Base-by-base conservation (phyloP, 139 green algal species). In the Volvox reticuliferus region DNA sequence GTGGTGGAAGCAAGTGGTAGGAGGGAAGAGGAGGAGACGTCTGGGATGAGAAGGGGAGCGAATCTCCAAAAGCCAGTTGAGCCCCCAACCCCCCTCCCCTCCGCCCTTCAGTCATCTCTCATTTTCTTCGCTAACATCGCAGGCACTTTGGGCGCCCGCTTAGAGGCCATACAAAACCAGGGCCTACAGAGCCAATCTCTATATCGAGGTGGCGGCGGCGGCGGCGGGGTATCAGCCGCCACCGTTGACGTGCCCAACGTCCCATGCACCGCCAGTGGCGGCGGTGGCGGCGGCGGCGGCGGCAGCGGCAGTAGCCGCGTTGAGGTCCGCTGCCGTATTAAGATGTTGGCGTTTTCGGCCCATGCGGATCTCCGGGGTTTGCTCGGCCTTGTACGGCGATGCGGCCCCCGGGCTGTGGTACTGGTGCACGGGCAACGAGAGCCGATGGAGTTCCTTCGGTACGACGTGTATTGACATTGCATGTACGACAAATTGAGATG, bases 361-460 rank as follows among this genome's bases (percentile, higher is more conserved):
- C 96, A 98, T 88, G 93, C 96, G 0, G 96, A 98, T 87, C 93
- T 94, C 20, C 94, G 94, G 33, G 96, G 96, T 32, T 96, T 98
- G 79, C 32, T 97, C 67, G 88, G 95, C 71, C 90, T 98, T 65
- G 87, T 97, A 26, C 89, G 88, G 1, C 90, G 95, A 32, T 89
- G 88, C 50, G 50, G 79, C 2, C 96, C 96, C 20, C 80, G 90
- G 22, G 82, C 92, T 50, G 96, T 97, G 24, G 88, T 97, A 91
- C 94, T 98, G 32, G 96, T 98, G 63, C 96, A 98, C 78, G 96
- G 96, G 0, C 96, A 98, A 79, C 68, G 83, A 44, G 81, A 85
- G 30, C 94, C 95, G 82, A 97, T 98, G 96, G 86, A 94, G n/a
- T 96, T 96, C 89, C 92, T 97, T 71, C 9, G 76, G 87, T 91